Percentiles rank a stretch among this genome's conserved stretches.
phyloP scores from a whole-genome alignment of 148 eudicot genomes.

The Camellia granthamiana region DNA sequence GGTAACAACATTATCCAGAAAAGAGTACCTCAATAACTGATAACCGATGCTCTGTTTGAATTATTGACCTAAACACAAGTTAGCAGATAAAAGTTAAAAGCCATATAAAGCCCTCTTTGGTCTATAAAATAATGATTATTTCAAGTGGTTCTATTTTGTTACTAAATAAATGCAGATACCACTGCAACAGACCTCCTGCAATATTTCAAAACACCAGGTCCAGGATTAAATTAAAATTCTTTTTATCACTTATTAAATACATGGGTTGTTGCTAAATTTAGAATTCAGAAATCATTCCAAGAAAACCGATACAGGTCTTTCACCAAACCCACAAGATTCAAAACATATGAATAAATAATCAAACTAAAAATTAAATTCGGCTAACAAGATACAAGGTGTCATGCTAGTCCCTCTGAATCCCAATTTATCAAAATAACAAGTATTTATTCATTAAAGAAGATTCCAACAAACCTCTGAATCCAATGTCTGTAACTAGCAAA shows the following conservation, averaged over 20 bases:
- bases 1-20: not conserved
- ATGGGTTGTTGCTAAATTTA: not conserved
- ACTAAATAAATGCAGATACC: too few relatives aligned
- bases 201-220: not conserved
- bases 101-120: not conserved
- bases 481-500: conserved; percentile 67
- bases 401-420: not conserved
- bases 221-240: not conserved
- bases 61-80: conserved; percentile 43
- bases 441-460: not conserved
- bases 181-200: not conserved
- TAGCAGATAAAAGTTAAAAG: not conserved
- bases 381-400: not conserved
- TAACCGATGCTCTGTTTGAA: conserved; percentile 33
- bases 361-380: not conserved
- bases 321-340: not conserved
- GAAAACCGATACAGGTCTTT: not conserved
- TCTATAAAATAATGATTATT: not conserved
- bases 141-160: too few relatives aligned
- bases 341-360: not conserved
- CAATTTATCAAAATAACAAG: conserved; percentile 11
- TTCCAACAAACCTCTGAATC: conserved; percentile 54
- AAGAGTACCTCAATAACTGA: conserved; percentile 25
- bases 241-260: not conserved
- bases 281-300: not conserved